These are phyloP conservation scores for Phytophthora agathidicida DNA, from an alignment of 352 stramenopile species.

Conservation along the genomic window DNA sequence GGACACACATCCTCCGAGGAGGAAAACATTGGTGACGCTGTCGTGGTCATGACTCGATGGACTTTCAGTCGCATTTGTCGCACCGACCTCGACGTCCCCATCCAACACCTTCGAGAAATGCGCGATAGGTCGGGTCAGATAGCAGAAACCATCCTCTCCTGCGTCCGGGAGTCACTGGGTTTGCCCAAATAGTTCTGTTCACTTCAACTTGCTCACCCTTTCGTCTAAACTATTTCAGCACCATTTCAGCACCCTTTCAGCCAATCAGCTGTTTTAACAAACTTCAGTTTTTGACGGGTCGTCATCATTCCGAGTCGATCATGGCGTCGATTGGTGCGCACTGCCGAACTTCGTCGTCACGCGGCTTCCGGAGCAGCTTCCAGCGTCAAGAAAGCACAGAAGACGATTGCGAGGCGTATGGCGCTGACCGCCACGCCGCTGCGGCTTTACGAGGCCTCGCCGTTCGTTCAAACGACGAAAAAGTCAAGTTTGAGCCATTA, in stretches of 20 bases:
- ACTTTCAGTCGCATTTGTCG: slow-evolving; percentile 28
- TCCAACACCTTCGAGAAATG: slow-evolving; percentile 18
- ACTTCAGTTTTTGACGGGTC: no score
- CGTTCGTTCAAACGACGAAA: slow-evolving; percentile 19
- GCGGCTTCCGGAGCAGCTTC: slow-evolving; percentile 12
- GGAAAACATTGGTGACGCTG: slow-evolving; percentile 8
- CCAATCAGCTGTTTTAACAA: slow-evolving; percentile 13
- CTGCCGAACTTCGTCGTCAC: background rate
- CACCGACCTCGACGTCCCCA: slow-evolving; percentile 22
- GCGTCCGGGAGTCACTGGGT: slow-evolving; percentile 14
- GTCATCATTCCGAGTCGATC: slow-evolving; percentile 1
- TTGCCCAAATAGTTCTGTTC: slow-evolving; percentile 1
- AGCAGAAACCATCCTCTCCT: slow-evolving; percentile 9
- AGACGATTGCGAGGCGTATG: slow-evolving; percentile 22
- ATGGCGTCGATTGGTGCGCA: slow-evolving; percentile 32
- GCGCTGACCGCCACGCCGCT: slow-evolving; percentile 29
- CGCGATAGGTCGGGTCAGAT: slow-evolving; percentile 7
- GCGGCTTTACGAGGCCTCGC: slow-evolving; percentile 24
- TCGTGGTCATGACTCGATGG: slow-evolving; percentile 36
- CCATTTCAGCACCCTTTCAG: no score
- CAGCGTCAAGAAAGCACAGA: slow-evolving; percentile 23
- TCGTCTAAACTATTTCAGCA: slow-evolving; percentile 2
- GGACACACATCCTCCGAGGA: slow-evolving; percentile 25
- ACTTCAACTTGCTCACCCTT: slow-evolving; percentile 11
- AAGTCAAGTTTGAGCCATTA: slow-evolving; percentile 1